Conservation (phyloP, 192 early-diverging fungal genomes). For the Funneliformis geosporum region DNA sequence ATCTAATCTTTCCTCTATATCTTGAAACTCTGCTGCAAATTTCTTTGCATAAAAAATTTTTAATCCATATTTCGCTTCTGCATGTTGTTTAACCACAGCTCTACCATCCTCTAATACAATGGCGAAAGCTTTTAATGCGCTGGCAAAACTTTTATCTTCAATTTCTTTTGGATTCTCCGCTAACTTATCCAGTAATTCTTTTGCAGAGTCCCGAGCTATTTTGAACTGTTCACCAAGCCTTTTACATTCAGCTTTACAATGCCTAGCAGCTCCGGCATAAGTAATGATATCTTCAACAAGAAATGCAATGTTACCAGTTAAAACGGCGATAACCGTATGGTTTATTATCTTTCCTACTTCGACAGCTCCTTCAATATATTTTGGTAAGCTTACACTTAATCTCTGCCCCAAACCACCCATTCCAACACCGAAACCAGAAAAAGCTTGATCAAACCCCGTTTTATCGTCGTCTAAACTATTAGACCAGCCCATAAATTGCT, state of each 20-base stretch:
- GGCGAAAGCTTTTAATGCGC: slow-evolving; percentile 29
- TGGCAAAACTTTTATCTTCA: slow-evolving; percentile 27
- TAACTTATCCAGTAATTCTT: slow-evolving; percentile 27
- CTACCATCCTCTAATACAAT: slow-evolving; percentile 32
- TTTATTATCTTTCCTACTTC: slow-evolving; percentile 27
- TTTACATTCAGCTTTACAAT: slow-evolving; percentile 35
- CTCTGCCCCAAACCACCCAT: background rate
- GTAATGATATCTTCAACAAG: slow-evolving; percentile 28
- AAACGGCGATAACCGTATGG: slow-evolving; percentile 26
- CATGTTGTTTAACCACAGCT: slow-evolving; percentile 30
- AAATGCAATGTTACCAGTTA: slow-evolving; percentile 30
- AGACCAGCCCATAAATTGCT: background rate
- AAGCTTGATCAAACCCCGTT: background rate
- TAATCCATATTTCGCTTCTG: slow-evolving; percentile 29
- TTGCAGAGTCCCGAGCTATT: slow-evolving; percentile 22
- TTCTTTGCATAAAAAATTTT: slow-evolving; percentile 32
- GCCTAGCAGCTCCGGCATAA: slow-evolving; percentile 22
- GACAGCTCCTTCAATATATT: slow-evolving; percentile 29
- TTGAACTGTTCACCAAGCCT: slow-evolving; percentile 30
- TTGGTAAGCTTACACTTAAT: slow-evolving; percentile 5
- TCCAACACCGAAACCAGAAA: background rate
- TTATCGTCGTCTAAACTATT: background rate
- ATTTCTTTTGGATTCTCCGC: slow-evolving; percentile 24
- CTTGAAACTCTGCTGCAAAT: slow-evolving; percentile 28
- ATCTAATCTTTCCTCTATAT: slow-evolving; percentile 30